Conservation (phyloP, 164 flowering plant species). For the Piper betle region DNA sequence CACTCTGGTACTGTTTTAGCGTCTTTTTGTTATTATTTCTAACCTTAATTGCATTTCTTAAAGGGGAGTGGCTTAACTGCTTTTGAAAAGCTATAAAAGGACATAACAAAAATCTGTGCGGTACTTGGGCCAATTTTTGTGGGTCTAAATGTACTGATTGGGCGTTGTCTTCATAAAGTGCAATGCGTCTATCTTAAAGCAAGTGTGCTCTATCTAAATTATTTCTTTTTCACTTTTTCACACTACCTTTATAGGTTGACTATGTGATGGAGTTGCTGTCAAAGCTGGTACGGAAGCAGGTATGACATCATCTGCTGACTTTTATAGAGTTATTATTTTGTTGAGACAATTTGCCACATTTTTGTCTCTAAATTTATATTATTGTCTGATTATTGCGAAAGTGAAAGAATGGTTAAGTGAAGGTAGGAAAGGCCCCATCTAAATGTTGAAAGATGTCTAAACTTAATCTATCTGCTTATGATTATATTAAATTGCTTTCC, state of each 20-base stretch:
- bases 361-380: background rate
- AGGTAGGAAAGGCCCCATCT: too few relatives aligned
- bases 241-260: constrained; percentile 52
- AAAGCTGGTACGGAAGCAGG: constrained; percentile 92
- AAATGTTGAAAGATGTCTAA: too few relatives aligned
- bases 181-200: too few relatives aligned
- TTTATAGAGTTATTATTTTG: background rate
- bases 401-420: too few relatives aligned
- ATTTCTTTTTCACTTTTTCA: background rate
- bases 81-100: too few relatives aligned
- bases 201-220: background rate
- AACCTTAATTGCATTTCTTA: background rate
- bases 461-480: too few relatives aligned
- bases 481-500: too few relatives aligned
- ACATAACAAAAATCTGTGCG: too few relatives aligned
- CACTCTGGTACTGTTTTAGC: constrained; percentile 43
- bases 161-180: too few relatives aligned
- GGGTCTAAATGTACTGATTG: too few relatives aligned
- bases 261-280: constrained; percentile 92
- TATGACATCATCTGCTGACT: constrained; percentile 10
- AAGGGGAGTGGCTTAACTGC: background rate
- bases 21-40: background rate
- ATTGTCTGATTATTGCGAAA: too few relatives aligned
- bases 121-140: too few relatives aligned
- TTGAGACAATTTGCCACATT: background rate